Evolutionary conservation across 345 rosid genomes (phyloP).

Genomic region (Boechera retrofracta): DNA sequence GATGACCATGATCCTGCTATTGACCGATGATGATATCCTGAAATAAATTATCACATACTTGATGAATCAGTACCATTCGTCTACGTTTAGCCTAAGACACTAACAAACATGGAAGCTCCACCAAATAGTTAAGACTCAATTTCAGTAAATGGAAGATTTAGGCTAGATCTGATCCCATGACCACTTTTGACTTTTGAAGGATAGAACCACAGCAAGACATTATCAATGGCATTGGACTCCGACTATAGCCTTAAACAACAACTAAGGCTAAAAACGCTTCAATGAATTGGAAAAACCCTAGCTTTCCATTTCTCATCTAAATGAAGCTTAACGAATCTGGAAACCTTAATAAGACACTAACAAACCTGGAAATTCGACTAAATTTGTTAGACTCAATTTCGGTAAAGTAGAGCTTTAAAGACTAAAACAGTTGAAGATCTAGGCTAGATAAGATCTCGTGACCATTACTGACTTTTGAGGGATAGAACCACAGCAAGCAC

Average conservation of each 20-base stretch:
- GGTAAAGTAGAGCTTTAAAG: no score
- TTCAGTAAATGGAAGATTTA: background rate
- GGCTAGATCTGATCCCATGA: slow-evolving; percentile 6
- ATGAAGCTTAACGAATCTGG: no score
- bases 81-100: background rate
- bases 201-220: background rate
- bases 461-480: no score
- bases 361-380: no score
- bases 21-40: slow-evolving; percentile 53
- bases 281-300: no score
- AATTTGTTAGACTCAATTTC: no score
- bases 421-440: no score
- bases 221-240: background rate
- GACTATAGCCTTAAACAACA: background rate
- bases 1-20: slow-evolving; percentile 49
- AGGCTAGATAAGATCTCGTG: no score
- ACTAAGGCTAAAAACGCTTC: background rate
- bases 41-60: background rate
- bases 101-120: background rate
- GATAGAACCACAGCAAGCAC: no score
- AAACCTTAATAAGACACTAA: no score
- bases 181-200: background rate
- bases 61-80: background rate
- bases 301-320: no score
- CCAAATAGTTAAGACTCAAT: background rate